These are phyloP conservation scores for Naganishia randhawae DNA, from an alignment of 768 basidiomycete species.

Conservation along the genomic window DNA sequence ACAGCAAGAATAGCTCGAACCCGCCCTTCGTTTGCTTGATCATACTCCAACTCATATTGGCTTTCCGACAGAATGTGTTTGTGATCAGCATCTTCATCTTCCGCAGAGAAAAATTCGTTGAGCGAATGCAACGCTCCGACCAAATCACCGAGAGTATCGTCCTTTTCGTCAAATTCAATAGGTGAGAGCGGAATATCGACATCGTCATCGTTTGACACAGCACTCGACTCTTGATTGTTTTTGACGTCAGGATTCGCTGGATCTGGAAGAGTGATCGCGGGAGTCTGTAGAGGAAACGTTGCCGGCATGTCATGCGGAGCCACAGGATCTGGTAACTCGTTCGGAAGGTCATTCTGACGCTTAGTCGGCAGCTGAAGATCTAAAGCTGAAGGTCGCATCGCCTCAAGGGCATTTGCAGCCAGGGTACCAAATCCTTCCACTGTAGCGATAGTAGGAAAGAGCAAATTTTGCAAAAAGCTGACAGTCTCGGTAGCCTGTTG, in stretches of 20 bases:
- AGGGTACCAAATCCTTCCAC: constrained; percentile 7
- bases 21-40: constrained; percentile 36
- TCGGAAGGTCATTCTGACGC: background rate
- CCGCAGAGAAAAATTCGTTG: constrained; percentile 52
- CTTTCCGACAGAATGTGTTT: constrained; percentile 1
- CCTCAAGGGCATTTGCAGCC: constrained; percentile 7
- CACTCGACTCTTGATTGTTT: background rate
- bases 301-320: background rate
- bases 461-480: constrained; percentile 5
- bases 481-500: background rate
- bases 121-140: constrained; percentile 51
- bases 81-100: constrained; percentile 28
- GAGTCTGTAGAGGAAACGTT: background rate
- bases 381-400: constrained; percentile 12
- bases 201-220: background rate
- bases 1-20: constrained; percentile 46
- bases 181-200: background rate
- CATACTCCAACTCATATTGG: constrained; percentile 26
- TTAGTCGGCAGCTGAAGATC: constrained; percentile 2
- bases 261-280: background rate
- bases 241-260: background rate
- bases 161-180: constrained; percentile 18
- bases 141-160: constrained; percentile 60
- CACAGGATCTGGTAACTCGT: background rate
- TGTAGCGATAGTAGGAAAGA: constrained; percentile 8